These are phyloP conservation scores for Colletotrichum abscissum DNA, from an alignment of 2,329 filamentous ascomycete species.

Conservation along the genomic window DNA sequence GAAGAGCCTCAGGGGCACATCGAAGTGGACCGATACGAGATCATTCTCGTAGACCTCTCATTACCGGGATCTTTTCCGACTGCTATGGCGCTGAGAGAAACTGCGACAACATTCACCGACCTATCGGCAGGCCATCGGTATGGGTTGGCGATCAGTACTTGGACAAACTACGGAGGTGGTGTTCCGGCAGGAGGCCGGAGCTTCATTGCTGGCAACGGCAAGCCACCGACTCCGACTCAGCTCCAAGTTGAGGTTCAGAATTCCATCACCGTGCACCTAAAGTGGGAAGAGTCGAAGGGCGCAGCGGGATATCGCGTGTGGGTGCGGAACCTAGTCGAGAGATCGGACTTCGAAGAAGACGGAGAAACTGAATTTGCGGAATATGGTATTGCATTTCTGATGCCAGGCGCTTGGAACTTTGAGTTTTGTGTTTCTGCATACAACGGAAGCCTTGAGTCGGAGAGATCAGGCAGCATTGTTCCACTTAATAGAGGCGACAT, in stretches of 20 bases:
- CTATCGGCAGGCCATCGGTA: neutral
- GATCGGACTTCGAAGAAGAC: neutral
- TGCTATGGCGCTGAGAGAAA: neutral
- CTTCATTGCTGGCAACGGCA: conserved; percentile 7
- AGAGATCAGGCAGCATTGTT: neutral
- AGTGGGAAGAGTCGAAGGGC: neutral
- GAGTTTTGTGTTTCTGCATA: conserved; percentile 38
- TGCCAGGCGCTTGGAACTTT: conserved; percentile 37
- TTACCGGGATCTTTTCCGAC: neutral
- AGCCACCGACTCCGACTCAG: neutral
- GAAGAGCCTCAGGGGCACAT: neutral
- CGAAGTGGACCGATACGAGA: neutral
- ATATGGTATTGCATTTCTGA: conserved; percentile 27
- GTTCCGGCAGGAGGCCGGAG: neutral
- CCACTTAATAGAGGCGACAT: neutral
- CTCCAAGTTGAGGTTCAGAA: neutral
- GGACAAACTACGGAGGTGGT: conserved; percentile 11
- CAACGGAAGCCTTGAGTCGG: conserved; percentile 36
- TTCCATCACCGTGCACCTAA: neutral
- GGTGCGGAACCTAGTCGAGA: conserved; percentile 5
- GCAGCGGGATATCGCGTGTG: conserved; percentile 17
- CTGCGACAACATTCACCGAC: neutral
- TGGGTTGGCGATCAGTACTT: conserved; percentile 2
- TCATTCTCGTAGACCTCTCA: neutral
- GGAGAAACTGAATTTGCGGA: neutral